phyloP scores from a whole-genome alignment of 2,329 filamentous ascomycete genomes.

The Hypomyces rosellus region DNA sequence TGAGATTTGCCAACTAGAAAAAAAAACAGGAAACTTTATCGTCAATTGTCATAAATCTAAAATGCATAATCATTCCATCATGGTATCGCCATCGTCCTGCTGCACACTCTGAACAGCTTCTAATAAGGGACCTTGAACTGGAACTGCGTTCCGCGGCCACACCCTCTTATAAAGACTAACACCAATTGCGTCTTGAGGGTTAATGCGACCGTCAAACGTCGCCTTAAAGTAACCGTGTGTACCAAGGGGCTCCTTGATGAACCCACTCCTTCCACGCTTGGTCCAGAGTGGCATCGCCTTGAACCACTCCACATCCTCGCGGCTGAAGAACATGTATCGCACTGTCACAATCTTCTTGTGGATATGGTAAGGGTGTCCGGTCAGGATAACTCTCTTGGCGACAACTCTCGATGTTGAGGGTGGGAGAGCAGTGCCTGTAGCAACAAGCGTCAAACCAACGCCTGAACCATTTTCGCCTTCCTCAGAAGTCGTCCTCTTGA shows the following conservation, averaged over 20 bases:
- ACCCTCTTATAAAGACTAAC: conserved; percentile 84
- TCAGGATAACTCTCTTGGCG: conserved; percentile 88
- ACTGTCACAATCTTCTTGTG: conserved; percentile 97
- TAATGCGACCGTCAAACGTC: conserved; percentile 92
- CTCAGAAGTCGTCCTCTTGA: conserved; percentile 52
- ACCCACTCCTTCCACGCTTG: conserved; percentile 77
- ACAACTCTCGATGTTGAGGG: conserved; percentile 73
- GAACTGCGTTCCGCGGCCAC: conserved; percentile 64
- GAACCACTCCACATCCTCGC: conserved; percentile 94
- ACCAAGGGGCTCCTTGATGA: conserved; percentile 87
- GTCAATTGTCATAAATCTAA: conserved; percentile 11
- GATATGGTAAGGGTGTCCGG: conserved; percentile 96
- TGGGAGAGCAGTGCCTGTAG: conserved; percentile 78
- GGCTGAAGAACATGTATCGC: conserved; percentile 99
- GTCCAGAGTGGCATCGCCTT: conserved; percentile 96
- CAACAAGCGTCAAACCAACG: conserved; percentile 65
- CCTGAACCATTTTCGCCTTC: conserved; percentile 36
- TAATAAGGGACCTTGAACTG: conserved; percentile 39
- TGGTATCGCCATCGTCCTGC: conserved; percentile 8
- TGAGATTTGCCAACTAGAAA: no score
- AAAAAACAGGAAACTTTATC: conserved; percentile 1
- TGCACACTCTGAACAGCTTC: conserved; percentile 21
- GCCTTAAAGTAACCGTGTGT: conserved; percentile 99
- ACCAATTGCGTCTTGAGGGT: conserved; percentile 88
- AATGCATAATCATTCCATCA: conserved; percentile 12